A percentile compares a stretch with the other conserved stretches of the same genome.
phyloP scores from a whole-genome alignment of 2,329 filamentous ascomycete genomes.

The Exserohilum turcica region DNA sequence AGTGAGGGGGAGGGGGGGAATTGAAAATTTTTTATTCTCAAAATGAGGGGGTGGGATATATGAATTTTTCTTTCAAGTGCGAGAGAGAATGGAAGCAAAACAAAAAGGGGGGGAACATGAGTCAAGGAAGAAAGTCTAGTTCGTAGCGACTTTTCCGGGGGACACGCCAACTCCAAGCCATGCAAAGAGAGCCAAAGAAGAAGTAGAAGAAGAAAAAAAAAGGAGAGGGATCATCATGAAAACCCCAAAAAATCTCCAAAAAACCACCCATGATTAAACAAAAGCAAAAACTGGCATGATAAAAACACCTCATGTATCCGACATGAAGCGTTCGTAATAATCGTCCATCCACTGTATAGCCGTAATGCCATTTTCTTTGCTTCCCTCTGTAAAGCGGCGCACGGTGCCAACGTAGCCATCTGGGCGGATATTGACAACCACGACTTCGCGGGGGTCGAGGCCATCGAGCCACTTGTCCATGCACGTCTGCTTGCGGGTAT shows the following conservation, averaged over 20 bases:
- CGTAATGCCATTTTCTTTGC: slow-evolving; percentile 35
- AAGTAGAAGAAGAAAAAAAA: too few relatives aligned
- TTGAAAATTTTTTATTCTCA: too few relatives aligned
- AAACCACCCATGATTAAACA: background rate
- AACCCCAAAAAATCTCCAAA: background rate
- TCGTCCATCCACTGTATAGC: slow-evolving; percentile 56
- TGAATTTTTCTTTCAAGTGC: too few relatives aligned
- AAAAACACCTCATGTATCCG: slow-evolving; percentile 24
- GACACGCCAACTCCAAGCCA: background rate
- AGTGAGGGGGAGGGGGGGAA: too few relatives aligned
- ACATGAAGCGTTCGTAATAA: slow-evolving; percentile 58
- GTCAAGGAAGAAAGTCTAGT: too few relatives aligned
- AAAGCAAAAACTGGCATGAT: background rate
- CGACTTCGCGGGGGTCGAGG: slow-evolving; percentile 62
- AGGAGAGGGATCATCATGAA: background rate
- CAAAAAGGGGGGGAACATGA: too few relatives aligned
- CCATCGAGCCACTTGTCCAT: slow-evolving; percentile 73
- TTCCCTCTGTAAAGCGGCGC: slow-evolving; percentile 47
- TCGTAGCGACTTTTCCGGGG: too few relatives aligned
- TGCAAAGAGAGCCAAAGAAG: background rate
- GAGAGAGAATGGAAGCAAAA: too few relatives aligned
- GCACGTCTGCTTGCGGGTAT: slow-evolving; percentile 58
- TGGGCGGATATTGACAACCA: slow-evolving; percentile 70
- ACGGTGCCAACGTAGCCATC: slow-evolving; percentile 76
- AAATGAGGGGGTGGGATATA: too few relatives aligned